phyloP scores from a whole-genome alignment of 768 basidiomycete genomes.

The Hebeloma cylindrosporum region DNA sequence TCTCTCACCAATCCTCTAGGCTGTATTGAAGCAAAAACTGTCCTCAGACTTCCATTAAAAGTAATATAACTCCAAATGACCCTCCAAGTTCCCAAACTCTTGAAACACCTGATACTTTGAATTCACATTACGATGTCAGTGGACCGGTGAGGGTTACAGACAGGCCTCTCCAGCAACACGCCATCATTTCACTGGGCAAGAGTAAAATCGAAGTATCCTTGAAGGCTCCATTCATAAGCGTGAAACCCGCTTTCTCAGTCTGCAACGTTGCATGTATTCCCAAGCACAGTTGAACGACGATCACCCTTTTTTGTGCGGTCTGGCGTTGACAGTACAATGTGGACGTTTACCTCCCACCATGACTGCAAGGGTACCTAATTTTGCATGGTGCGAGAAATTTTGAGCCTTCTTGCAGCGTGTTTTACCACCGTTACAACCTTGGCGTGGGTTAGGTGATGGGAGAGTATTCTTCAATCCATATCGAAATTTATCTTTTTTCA shows the following conservation, averaged over 20 bases:
- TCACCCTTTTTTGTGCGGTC: too few relatives aligned
- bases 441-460: slow-evolving; percentile 1
- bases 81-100: too few relatives aligned
- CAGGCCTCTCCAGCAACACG: neutral
- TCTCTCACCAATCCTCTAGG: too few relatives aligned
- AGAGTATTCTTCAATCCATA: too few relatives aligned
- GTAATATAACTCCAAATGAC: too few relatives aligned
- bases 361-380: neutral
- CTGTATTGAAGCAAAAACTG: too few relatives aligned
- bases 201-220: neutral
- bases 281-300: slow-evolving; percentile 10
- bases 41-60: too few relatives aligned
- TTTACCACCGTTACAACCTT: slow-evolving; percentile 1
- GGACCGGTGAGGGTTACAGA: neutral
- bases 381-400: neutral
- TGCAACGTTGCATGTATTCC: neutral
- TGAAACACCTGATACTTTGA: too few relatives aligned
- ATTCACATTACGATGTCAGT: too few relatives aligned
- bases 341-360: too few relatives aligned
- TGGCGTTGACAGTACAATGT: too few relatives aligned
- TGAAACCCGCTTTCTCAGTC: neutral
- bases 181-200: slow-evolving; percentile 1
- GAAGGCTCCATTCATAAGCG: slow-evolving; percentile 5
- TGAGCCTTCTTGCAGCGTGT: neutral
- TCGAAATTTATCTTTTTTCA: too few relatives aligned